Evolutionary conservation across 495 filamentous ascomycete genomes (phyloP).

Genomic region (Talaromyces wortmannii): DNA sequence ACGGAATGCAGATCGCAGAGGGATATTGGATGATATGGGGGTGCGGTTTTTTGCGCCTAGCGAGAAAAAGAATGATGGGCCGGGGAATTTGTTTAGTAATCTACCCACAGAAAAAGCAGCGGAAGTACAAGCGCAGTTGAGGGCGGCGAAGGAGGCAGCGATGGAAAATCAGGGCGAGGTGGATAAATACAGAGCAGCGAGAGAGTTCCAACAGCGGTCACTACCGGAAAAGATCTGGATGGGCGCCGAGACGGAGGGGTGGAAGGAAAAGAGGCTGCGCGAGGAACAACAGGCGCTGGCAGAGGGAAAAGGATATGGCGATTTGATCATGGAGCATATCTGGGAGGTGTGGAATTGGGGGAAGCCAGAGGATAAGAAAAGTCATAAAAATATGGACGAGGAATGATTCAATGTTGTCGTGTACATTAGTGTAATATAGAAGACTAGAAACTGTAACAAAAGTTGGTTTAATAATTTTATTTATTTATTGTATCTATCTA

Average conservation of each 20-base stretch:
- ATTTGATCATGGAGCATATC: constrained; percentile 77
- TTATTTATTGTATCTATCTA: not conserved
- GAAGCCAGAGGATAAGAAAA: constrained; percentile 12
- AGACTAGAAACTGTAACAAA: too few relatives aligned
- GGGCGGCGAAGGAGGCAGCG: constrained; percentile 28
- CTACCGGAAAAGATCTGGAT: constrained; percentile 56
- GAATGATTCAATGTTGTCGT: not conserved
- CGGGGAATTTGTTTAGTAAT: constrained; percentile 11
- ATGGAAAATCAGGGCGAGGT: constrained; percentile 19
- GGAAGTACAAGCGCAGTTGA: constrained; percentile 39
- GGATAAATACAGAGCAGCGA: constrained; percentile 31
- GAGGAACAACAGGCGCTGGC: constrained; percentile 68
- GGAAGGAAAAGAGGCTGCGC: constrained; percentile 64
- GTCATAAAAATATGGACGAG: not conserved
- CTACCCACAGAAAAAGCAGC: constrained; percentile 50
- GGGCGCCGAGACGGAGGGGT: constrained; percentile 55
- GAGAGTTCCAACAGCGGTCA: constrained; percentile 26
- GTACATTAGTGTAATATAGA: not conserved
- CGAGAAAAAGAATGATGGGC: not conserved
- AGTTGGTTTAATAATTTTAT: too few relatives aligned
- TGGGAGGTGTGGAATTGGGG: constrained; percentile 72
- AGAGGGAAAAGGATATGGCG: constrained; percentile 73
- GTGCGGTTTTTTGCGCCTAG: constrained; percentile 14
- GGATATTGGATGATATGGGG: constrained; percentile 37
- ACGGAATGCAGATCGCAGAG: constrained; percentile 41